phyloP scores from a whole-genome alignment of 352 stramenopile species.

The Phytophthora capsici region DNA sequence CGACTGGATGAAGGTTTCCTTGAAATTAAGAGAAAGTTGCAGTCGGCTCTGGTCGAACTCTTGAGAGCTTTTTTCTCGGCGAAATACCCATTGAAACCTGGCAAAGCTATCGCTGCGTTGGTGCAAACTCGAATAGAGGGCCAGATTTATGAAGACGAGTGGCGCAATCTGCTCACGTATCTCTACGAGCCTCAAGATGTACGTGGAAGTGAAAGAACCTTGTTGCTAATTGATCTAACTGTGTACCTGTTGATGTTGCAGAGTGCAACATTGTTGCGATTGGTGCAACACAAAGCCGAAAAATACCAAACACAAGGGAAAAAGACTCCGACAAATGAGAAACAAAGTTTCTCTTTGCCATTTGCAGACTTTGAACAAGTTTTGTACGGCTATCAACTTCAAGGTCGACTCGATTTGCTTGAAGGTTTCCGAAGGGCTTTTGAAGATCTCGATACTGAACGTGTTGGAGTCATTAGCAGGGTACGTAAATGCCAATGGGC shows the following conservation, averaged over 20 bases:
- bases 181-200: slow-evolving; percentile 80
- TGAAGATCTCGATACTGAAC: slow-evolving; percentile 51
- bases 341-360: slow-evolving; percentile 34
- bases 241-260: slow-evolving; percentile 22
- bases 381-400: slow-evolving; percentile 75
- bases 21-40: slow-evolving; percentile 75
- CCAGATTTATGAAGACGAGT: slow-evolving; percentile 67
- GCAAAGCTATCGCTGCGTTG: slow-evolving; percentile 54
- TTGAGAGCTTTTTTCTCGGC: slow-evolving; percentile 77
- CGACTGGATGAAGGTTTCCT: slow-evolving; percentile 86
- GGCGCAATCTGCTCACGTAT: slow-evolving; percentile 75
- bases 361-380: slow-evolving; percentile 75
- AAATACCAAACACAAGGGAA: slow-evolving; percentile 30
- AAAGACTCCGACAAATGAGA: slow-evolving; percentile 18
- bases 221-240: background rate
- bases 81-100: slow-evolving; percentile 67
- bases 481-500: slow-evolving; percentile 18
- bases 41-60: slow-evolving; percentile 76
- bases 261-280: slow-evolving; percentile 53
- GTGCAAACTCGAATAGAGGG: slow-evolving; percentile 50
- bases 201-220: slow-evolving; percentile 13
- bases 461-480: slow-evolving; percentile 62
- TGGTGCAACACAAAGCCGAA: slow-evolving; percentile 52
- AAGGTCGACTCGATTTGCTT: slow-evolving; percentile 68
- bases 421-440: slow-evolving; percentile 62